phyloP scores from a whole-genome alignment of 2,329 filamentous ascomycete genomes.

The Zymoseptoria crescenta region DNA sequence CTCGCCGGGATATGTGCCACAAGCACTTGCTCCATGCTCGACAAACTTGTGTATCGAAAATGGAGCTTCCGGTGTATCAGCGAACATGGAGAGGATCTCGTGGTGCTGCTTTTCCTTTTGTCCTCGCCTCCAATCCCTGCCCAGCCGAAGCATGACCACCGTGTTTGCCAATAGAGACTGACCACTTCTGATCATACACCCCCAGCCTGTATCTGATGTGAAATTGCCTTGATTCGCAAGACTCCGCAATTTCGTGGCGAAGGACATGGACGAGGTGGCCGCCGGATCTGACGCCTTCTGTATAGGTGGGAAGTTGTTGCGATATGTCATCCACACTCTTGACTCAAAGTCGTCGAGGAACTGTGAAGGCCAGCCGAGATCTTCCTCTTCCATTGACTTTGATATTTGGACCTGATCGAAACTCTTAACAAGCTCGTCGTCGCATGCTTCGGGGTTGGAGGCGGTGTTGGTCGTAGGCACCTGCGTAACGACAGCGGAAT shows the following conservation, averaged over 20 bases:
- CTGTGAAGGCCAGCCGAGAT: constrained; percentile 65
- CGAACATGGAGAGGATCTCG: constrained; percentile 69
- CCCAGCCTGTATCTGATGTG: constrained; percentile 91
- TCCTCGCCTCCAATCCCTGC: constrained; percentile 76
- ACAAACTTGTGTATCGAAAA: constrained; percentile 97
- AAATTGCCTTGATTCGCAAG: constrained; percentile 74
- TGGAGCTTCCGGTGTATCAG: constrained; percentile 75
- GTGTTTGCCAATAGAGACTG: constrained; percentile 89
- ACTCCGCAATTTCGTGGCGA: constrained; percentile 76
- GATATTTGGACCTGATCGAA: constrained; percentile 23
- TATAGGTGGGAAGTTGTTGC: constrained; percentile 77
- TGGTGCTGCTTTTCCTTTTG: constrained; percentile 53
- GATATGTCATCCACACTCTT: constrained; percentile 91
- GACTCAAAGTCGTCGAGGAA: constrained; percentile 94
- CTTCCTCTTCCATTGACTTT: constrained; percentile 28
- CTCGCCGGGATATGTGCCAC: constrained; percentile 90
- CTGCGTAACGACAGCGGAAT: constrained; percentile 27
- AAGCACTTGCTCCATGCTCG: constrained; percentile 72
- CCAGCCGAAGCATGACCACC: constrained; percentile 62
- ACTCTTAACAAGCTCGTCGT: constrained; percentile 22
- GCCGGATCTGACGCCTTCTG: constrained; percentile 68
- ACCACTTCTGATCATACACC: constrained; percentile 96
- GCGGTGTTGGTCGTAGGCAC: not conserved
- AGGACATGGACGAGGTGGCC: constrained; percentile 63
- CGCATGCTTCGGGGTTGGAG: constrained; percentile 11